These are phyloP conservation scores for Evansstolkia leycettana DNA, from an alignment of 495 filamentous ascomycete species.

Conservation along the genomic window DNA sequence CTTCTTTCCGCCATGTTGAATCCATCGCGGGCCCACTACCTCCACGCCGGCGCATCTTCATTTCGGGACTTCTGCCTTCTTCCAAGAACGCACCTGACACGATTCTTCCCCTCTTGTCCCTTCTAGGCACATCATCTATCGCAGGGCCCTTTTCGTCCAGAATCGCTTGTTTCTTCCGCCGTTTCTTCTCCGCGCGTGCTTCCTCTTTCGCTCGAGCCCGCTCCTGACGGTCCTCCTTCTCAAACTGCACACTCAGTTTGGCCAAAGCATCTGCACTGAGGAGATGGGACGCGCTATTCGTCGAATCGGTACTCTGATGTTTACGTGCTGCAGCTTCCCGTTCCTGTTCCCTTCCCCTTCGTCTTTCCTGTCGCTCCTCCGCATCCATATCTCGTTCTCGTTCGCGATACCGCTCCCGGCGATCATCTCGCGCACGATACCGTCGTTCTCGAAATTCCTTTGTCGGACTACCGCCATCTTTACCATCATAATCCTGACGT, in stretches of 20 bases:
- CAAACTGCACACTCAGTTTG: constrained; percentile 39
- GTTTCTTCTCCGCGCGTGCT: constrained; percentile 25
- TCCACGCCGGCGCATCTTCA: constrained; percentile 26
- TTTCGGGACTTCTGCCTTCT: constrained; percentile 39
- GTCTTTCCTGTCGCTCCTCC: constrained; percentile 9
- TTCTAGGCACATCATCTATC: constrained; percentile 11
- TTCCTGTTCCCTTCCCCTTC: constrained; percentile 11
- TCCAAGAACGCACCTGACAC: constrained; percentile 59
- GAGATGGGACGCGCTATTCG: constrained; percentile 26
- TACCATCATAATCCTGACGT: constrained; percentile 3
- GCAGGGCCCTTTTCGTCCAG: constrained; percentile 5
- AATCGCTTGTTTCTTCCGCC: constrained; percentile 9
- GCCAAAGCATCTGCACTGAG: constrained; percentile 45
- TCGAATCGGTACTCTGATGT: constrained; percentile 28
- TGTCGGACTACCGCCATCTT: constrained; percentile 13
- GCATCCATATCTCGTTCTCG: constrained; percentile 7
- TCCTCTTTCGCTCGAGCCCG: constrained; percentile 14
- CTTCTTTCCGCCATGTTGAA: constrained; percentile 17
- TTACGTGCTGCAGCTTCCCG: constrained; percentile 6
- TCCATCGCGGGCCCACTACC: constrained; percentile 16
- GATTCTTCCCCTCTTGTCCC: constrained; percentile 28
- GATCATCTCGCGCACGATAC: background rate
- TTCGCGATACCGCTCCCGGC: background rate
- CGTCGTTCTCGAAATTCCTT: constrained; percentile 12
- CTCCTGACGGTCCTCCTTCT: constrained; percentile 15